phyloP scores from a whole-genome alignment of 345 rosid genomes.

The Salix dunnii region DNA sequence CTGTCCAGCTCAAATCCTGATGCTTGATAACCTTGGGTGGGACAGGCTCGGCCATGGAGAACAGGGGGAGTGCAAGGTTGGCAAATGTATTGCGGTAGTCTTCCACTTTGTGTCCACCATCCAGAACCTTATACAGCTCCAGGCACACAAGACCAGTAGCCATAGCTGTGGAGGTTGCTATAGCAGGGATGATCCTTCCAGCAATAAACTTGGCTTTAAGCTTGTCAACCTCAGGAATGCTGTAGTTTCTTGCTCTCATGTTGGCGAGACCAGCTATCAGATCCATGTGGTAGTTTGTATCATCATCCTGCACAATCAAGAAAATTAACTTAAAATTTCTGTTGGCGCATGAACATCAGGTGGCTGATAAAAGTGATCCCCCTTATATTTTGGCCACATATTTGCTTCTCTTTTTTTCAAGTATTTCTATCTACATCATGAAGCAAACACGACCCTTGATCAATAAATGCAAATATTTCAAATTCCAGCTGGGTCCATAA shows the following conservation, averaged over 20 bases:
- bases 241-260: constrained; percentile 99
- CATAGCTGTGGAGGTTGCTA: constrained; percentile 96
- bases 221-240: constrained; percentile 94
- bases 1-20: constrained; percentile 87
- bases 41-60: constrained; percentile 97
- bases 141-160: constrained; percentile 96
- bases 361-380: neutral
- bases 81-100: constrained; percentile 97
- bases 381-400: neutral
- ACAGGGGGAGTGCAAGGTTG: constrained; percentile 86
- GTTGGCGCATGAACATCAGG: neutral
- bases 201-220: constrained; percentile 98
- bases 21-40: constrained; percentile 86
- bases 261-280: constrained; percentile 94
- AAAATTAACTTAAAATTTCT: neutral
- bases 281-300: constrained; percentile 98
- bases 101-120: constrained; percentile 69
- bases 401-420: neutral
- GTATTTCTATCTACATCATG: neutral
- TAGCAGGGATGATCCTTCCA: constrained; percentile 98
- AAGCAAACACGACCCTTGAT: neutral
- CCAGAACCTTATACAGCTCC: constrained; percentile 90
- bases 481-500: neutral
- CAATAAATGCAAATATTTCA: neutral
- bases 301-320: constrained; percentile 69